phyloP scores from a whole-genome alignment of 805 yeast genomes.

The Torulaspora delbrueckii region DNA sequence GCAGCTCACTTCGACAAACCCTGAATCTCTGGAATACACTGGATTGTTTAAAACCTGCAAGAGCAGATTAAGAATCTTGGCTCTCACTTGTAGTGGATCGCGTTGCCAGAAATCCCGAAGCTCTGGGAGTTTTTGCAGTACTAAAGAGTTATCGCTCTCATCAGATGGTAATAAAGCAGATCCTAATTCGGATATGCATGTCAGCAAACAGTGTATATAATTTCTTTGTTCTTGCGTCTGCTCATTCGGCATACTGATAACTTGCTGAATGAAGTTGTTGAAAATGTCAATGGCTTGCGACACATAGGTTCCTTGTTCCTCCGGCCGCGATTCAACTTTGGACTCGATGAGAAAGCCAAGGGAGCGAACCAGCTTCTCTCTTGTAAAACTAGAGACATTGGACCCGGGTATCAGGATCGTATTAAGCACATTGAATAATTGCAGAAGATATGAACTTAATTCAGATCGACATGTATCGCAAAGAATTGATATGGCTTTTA shows the following conservation, averaged over 20 bases:
- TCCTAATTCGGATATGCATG: conserved; percentile 66
- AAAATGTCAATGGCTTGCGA: conserved; percentile 35
- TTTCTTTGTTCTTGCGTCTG: conserved; percentile 35
- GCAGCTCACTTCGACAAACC: conserved; percentile 59
- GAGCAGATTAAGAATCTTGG: conserved; percentile 41
- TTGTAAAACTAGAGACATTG: conserved; percentile 30
- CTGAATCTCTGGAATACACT: conserved; percentile 40
- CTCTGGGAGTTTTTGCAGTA: conserved; percentile 20
- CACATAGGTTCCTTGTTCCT: conserved; percentile 38
- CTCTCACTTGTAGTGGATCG: conserved; percentile 46
- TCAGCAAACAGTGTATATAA: conserved; percentile 51
- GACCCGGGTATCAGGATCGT: conserved; percentile 29
- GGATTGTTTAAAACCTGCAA: conserved; percentile 37
- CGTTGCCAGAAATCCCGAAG: conserved; percentile 44
- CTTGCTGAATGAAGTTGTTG: conserved; percentile 17
- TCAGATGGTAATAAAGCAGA: conserved; percentile 62
- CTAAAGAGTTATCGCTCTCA: conserved; percentile 31
- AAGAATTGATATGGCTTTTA: conserved; percentile 27
- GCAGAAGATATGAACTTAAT: conserved; percentile 23
- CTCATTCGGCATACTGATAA: conserved; percentile 6
- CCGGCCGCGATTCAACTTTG: conserved; percentile 41
- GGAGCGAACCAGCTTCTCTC: conserved; percentile 55
- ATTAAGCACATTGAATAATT: conserved; percentile 32
- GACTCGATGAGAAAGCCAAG: conserved; percentile 59
- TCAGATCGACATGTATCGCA: conserved; percentile 32